Percentiles rank a stretch among this genome's conserved stretches.
phyloP scores from a whole-genome alignment of 345 rosid genomes.

The Angophora floribunda region DNA sequence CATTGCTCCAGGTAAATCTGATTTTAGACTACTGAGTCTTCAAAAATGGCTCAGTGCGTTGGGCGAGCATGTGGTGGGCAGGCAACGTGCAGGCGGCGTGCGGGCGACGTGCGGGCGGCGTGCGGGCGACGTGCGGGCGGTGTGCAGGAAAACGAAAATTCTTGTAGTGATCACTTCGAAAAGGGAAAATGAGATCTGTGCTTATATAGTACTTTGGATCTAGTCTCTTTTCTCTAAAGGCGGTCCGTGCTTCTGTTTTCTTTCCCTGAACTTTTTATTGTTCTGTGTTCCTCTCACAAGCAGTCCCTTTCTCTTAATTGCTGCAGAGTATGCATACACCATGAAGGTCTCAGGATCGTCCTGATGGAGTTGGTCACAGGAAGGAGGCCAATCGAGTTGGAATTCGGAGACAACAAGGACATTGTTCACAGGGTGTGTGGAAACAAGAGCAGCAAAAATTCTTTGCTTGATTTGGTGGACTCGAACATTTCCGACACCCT shows the following conservation, averaged over 20 bases:
- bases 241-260: not conserved
- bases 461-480: conserved; percentile 34
- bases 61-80: too few species aligned
- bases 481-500: conserved; percentile 19
- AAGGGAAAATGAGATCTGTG: not conserved
- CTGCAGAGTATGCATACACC: conserved; percentile 66
- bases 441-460: conserved; percentile 25
- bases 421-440: conserved; percentile 55
- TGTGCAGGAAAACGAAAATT: too few species aligned
- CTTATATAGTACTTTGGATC: not conserved
- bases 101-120: too few species aligned
- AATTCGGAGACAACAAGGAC: conserved; percentile 57
- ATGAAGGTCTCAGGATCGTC: conserved; percentile 57
- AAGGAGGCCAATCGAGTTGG: conserved; percentile 53
- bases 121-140: too few species aligned
- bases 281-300: not conserved
- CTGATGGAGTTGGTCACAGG: conserved; percentile 80
- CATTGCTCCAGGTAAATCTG: conserved; percentile 77
- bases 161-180: not conserved
- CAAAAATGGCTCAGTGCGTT: not conserved
- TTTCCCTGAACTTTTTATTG: not conserved
- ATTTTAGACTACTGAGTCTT: not conserved
- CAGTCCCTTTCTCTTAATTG: not conserved
- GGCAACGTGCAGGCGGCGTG: too few species aligned
- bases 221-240: not conserved